These are phyloP conservation scores for Beauveria bassiana DNA, from an alignment of 2,329 filamentous ascomycete genomes.

Conservation along the genomic window DNA sequence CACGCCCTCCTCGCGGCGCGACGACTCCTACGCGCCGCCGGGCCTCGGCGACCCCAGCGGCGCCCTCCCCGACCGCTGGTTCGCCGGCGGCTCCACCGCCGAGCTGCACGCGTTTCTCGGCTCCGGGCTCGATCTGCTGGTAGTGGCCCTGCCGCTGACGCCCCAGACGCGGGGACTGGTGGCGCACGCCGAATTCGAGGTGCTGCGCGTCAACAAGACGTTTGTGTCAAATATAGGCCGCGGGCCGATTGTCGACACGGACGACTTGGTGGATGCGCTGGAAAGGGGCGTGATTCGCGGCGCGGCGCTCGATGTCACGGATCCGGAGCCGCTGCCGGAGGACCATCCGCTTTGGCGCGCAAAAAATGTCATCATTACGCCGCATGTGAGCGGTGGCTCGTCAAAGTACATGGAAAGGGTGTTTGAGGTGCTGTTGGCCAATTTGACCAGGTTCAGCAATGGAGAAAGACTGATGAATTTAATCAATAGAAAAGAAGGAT, in stretches of 20 bases:
- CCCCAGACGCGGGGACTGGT: slow-evolving; percentile 42
- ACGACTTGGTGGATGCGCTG: slow-evolving; percentile 56
- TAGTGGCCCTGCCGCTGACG: slow-evolving; percentile 45
- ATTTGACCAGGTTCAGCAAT: slow-evolving; percentile 30
- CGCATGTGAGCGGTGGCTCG: slow-evolving; percentile 39
- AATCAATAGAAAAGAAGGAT: slow-evolving; percentile 29
- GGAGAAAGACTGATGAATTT: slow-evolving; percentile 32
- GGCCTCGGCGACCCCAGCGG: slow-evolving; percentile 52
- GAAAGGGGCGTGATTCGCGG: slow-evolving; percentile 40
- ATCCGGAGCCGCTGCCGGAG: slow-evolving; percentile 66
- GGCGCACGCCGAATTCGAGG: slow-evolving; percentile 38
- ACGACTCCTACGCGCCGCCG: slow-evolving; percentile 59
- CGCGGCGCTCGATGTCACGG: slow-evolving; percentile 70
- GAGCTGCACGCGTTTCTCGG: slow-evolving; percentile 43
- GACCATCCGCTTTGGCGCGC: slow-evolving; percentile 63
- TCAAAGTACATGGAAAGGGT: slow-evolving; percentile 32
- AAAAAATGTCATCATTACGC: slow-evolving; percentile 58
- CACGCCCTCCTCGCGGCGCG: slow-evolving; percentile 56
- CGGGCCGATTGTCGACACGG: slow-evolving; percentile 41
- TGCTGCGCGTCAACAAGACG: slow-evolving; percentile 38
- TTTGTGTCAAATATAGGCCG: slow-evolving; percentile 67
- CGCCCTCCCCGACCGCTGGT: slow-evolving; percentile 42
- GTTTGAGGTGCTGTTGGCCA: slow-evolving; percentile 34
- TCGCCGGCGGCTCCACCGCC: slow-evolving; percentile 33
- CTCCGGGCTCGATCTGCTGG: slow-evolving; percentile 43